Base-by-base conservation (phyloP, 2,329 filamentous ascomycete species). In the Venturia nashicola region DNA sequence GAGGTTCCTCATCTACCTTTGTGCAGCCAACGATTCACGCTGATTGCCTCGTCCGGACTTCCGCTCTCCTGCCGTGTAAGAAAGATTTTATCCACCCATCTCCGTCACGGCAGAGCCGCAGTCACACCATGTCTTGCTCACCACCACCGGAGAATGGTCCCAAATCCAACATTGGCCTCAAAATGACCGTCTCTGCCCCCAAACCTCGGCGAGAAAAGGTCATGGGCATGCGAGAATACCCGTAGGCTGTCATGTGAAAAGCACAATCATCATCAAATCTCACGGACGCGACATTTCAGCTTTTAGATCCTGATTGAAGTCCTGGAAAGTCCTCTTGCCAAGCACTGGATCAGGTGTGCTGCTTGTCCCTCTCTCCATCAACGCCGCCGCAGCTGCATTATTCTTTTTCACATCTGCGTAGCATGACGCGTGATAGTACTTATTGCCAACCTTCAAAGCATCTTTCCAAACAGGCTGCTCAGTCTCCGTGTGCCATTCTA, bases 391-490 rank as follows among this genome's bases (percentile, higher is more conserved):
- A 23, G 61, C 61, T n/a, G 54, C 59, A 54, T 61, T 34, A 32
- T 48, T 86, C 71, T 85, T 87, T 43, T 83, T 88, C 40, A 90
- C 88, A 76, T 97, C 93, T 20, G 85, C 84, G 73, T 93, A 90
- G 73, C 94, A 99, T 63, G 86, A 95, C 12, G 88, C 91, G 74
- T 99, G 94, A 70, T 91, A 97, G 18, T 94, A 88, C 67, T 90
- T 86, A 64, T 82, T 85, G 43, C 89, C 89, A 39, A 95, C 84
- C 67, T 87, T 83, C 61, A 89, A 81, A 0, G 93, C 90, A 74
- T 99, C 93, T 74, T 91, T 87, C 90, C 94, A 97, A 48, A 99
- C 93, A 83, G 92, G 97, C 71, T 99, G 93, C 75, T 97, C 91
- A 20, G 89, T 89, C 67, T 95, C 91, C 69, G 95, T 91, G 7